Evolutionary conservation across 169 alveolate genomes (phyloP), one percentile per base, ranked within the genome.

Genomic region (Cryptosporidium parvum): DNA sequence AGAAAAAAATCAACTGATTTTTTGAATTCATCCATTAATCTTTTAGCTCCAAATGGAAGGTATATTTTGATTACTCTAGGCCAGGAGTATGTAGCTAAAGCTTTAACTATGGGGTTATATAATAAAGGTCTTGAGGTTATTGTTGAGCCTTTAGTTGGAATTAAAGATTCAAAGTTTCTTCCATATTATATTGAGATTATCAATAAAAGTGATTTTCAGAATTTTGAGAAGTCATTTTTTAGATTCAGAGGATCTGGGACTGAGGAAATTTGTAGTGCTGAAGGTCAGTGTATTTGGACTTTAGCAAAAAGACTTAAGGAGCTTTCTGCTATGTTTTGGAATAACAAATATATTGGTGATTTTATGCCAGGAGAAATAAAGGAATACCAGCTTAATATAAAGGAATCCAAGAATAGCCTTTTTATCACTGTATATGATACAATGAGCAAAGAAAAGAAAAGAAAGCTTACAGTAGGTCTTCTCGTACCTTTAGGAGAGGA

Each of bases 401-500:
- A 80, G 33, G 51, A 80, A 6, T 62, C 59, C 12, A 65, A 44
- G 1, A 61, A 44, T 9, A 29, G 45, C 10, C 62, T 62, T 62
- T 42, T 62, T 9, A 80, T 80, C 0, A 65, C 75, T 0, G 75
- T 80, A 8, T 80, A 80, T 31, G 89, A 80, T 45, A 37, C 52
- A 31, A 65, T 62, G 12, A 31, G 35, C 8, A 10, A 33, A n/a
- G 45, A 59, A 31, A 80, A 42, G 21, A 26, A 65, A 33, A 29
- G 14, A n/a, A 35, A 80, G 35, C 75, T 44, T 59, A 80, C 89
- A 44, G 89, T 29, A 4, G 89, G 80, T 44, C 52, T 80, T 42
- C 39, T 80, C 7, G 89, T 80, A 23, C 89, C 89, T 37, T 35
- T 80, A 3, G 89, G 89, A 2, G 80, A 80, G 52, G 89, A 80